Evolutionary conservation across 2,329 filamentous ascomycete genomes (phyloP), one percentile per base, ranked within the genome.

Genomic region (Dactylellina leptospora): DNA sequence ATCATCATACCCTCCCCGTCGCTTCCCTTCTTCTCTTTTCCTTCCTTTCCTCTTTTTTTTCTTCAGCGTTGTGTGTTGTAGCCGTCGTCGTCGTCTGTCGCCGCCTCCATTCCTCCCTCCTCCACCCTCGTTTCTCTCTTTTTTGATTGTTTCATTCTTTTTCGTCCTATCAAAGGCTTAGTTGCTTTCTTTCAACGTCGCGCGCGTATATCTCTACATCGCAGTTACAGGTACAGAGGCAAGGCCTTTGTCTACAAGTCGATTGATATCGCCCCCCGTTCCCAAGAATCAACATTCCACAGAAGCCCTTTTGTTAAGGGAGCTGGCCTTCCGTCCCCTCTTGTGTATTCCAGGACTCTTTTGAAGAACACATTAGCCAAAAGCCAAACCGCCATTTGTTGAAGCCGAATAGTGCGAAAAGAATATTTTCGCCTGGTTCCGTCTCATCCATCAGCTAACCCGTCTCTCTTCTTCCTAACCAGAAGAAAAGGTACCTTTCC

Each of bases 251-350:
- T 72, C 59, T 72, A 64, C 68, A 72, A 72, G 53, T 47, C 53
- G 68, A 64, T 72, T 55, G 68, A 72, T 71, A 71, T 72, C 45
- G 38, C 38, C 56, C 59, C 38, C 62, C 68, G 68, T 63, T 72
- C 33, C 48, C 38, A 72, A 72, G 66, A 63, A 63, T 44, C 58
- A 61, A 62, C 66, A 71, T 63, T 71, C 66, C 51, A 36, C 58
- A 71, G 66, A 71, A 71, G 66, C 54, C 68, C 59, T 72, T 72
- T 72, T 72, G 68, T 72, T 64, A 55, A 72, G 68, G 68, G 59
- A 72, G 68, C 68, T 64, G 68, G 68, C 40, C 68, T 72, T 72
- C 68, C 68, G 33, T 60, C 59, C 59, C 59, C 33, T 59, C 58
- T 63, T 63, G 56, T 62, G 51, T 18, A 60, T 50, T 36, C 13